Evolutionary conservation across 2,329 filamentous ascomycete genomes (phyloP), one percentile per base, ranked within the genome.

Genomic region (Xylaria sp.): DNA sequence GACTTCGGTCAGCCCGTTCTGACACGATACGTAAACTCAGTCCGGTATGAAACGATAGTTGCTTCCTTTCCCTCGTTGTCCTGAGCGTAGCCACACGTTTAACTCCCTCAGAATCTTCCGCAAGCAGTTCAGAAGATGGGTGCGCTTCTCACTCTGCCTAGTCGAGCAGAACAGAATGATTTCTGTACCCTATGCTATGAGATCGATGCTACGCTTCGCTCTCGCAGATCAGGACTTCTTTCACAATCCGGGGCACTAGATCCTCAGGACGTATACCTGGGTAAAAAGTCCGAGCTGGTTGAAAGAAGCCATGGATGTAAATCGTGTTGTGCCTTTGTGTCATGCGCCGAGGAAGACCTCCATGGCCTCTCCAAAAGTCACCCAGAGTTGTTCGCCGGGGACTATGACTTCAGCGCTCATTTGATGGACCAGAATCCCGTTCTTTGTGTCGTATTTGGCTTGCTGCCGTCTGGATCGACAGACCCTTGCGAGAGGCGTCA

Each of bases 381-480:
- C 10, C 2, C 42, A 5, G 11, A 29, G 9, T 25, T 42, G 17
- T 49, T 55, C 39, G 50, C 29, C 2, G 51, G 42, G 4, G 53
- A 63, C 27, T 63, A 51, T 38, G 61, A 58, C 13, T 51, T 63
- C 44, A 63, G 61, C n/a, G 61, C 53, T 5, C 61, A 63, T 58
- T 15, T 63, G 3, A 63, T 57, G 53, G 33, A 20, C 2, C 10
- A 33, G 1, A 63, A 58, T 22, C 61, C 61, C 11, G 20, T 58
- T 36, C 53, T 63, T 22, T 44, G 44, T 5, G n/a, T 63, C 11
- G 44, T 45, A 3, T 63, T 58, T 36, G 61, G 61, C 2, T 58
- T 45, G 36, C 36, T 58, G 15, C 45, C 53, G 3, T 58, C 36
- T 25, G 25, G 36, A 17, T 51, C 61, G 6, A 45, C 33, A 36